phyloP scores from a whole-genome alignment of 495 filamentous ascomycete genomes.

The Neurospora discreta region DNA sequence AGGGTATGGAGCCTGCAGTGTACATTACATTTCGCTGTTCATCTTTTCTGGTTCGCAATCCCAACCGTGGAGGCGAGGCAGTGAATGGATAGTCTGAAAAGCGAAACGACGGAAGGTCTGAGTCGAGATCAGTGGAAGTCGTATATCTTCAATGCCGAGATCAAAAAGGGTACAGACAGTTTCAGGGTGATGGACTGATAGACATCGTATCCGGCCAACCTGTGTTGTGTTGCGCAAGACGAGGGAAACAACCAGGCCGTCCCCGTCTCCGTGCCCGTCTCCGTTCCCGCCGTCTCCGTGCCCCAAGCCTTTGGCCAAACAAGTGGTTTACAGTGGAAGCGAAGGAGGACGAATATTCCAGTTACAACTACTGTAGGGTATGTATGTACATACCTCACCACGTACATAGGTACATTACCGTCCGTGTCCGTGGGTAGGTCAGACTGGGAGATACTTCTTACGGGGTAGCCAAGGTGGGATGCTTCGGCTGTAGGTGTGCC shows the following conservation, averaged over 20 bases:
- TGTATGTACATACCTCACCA: neutral
- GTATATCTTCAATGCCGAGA: neutral
- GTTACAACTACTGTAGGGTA: neutral
- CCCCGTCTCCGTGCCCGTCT: neutral
- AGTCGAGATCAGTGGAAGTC: neutral
- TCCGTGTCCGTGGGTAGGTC: neutral
- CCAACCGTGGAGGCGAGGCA: neutral
- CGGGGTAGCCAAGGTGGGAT: neutral
- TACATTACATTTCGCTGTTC: neutral
- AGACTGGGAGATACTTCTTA: neutral
- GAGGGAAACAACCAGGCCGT: neutral
- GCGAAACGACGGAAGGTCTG: neutral
- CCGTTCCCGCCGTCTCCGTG: neutral
- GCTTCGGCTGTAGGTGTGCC: neutral
- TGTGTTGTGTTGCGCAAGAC: neutral
- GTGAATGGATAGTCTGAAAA: neutral
- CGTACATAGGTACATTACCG: no score
- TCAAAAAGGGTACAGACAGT: neutral
- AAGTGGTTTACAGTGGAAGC: neutral
- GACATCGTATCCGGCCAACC: neutral
- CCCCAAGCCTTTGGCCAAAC: neutral
- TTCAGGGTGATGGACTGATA: neutral
- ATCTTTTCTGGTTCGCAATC: neutral
- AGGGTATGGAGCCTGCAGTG: neutral
- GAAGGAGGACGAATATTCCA: neutral